Evolutionary conservation across 768 basidiomycete genomes (phyloP).

Genomic region (Amanita rubescens): DNA sequence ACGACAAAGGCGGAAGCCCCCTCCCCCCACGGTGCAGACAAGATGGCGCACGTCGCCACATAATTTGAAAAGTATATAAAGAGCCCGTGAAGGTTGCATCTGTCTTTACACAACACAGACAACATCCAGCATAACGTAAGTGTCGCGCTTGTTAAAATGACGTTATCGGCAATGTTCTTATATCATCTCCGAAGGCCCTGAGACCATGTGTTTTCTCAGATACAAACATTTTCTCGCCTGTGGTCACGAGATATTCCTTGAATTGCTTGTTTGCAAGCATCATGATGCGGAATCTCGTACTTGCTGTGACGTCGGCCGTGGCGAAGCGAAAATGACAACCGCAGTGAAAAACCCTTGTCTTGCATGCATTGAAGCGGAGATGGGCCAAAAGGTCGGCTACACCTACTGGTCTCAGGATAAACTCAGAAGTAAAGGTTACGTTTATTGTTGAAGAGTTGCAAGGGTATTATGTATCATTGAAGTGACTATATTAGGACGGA

Average conservation of each 20-base stretch:
- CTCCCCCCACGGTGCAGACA: neutral
- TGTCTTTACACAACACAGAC: neutral
- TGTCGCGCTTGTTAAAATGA: neutral
- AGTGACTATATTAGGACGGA: neutral
- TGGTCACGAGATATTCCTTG: conserved; percentile 6
- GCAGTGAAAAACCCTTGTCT: conserved; percentile 4
- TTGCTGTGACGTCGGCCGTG: neutral
- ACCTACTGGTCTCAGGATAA: conserved; percentile 4
- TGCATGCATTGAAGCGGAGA: conserved; percentile 2
- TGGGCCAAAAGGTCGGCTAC: conserved; percentile 2
- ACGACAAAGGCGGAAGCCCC: neutral
- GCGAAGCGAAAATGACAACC: neutral
- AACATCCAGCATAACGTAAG: neutral
- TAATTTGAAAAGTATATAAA: neutral
- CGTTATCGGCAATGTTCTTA: neutral
- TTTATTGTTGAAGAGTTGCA: conserved; percentile 1
- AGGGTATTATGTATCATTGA: neutral
- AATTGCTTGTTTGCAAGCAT: conserved; percentile 5
- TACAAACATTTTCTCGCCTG: conserved; percentile 6
- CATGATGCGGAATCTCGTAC: conserved; percentile 2
- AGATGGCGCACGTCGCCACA: neutral
- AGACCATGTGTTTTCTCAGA: conserved; percentile 5
- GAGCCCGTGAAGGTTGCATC: neutral
- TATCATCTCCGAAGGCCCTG: neutral
- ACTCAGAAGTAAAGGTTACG: neutral